Evolutionary conservation across 2,329 filamentous ascomycete genomes (phyloP).

Genomic region (Pseudocercospora eumusae): DNA sequence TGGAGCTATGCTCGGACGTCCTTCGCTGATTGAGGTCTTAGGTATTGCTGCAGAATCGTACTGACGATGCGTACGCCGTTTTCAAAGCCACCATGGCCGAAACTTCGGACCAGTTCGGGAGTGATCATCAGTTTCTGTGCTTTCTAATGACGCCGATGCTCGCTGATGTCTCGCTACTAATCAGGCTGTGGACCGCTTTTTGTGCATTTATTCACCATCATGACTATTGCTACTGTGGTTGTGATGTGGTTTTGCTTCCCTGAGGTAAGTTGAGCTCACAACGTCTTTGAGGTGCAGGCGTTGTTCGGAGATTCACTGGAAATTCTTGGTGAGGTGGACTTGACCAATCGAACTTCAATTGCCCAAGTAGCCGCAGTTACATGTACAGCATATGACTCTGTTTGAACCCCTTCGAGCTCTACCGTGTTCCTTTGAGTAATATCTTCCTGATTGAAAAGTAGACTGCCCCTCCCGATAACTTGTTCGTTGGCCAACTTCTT

Average conservation of each 20-base stretch:
- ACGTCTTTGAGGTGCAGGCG: neutral
- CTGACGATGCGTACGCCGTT: neutral
- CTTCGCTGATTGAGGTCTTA: neutral
- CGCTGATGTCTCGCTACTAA: neutral
- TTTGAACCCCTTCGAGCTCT: too few relatives aligned
- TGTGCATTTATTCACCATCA: constrained; percentile 5
- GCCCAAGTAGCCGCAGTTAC: too few relatives aligned
- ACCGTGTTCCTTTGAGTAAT: too few relatives aligned
- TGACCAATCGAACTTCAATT: too few relatives aligned
- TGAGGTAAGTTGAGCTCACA: neutral
- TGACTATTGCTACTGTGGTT: neutral
- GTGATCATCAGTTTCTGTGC: neutral
- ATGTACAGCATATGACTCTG: too few relatives aligned
- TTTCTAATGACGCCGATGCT: neutral
- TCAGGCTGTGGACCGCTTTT: neutral
- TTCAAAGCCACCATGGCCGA: neutral
- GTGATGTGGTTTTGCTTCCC: constrained; percentile 5
- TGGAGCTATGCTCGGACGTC: neutral
- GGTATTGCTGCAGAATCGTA: neutral
- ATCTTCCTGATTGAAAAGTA: too few relatives aligned
- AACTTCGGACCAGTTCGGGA: neutral
- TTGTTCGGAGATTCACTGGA: neutral
- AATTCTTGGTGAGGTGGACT: neutral
- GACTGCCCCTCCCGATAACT: too few relatives aligned
- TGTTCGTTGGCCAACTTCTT: too few relatives aligned